Evolutionary conservation across 164 flowering plant species (phyloP).

Genomic region (Chimonanthus praecox): DNA sequence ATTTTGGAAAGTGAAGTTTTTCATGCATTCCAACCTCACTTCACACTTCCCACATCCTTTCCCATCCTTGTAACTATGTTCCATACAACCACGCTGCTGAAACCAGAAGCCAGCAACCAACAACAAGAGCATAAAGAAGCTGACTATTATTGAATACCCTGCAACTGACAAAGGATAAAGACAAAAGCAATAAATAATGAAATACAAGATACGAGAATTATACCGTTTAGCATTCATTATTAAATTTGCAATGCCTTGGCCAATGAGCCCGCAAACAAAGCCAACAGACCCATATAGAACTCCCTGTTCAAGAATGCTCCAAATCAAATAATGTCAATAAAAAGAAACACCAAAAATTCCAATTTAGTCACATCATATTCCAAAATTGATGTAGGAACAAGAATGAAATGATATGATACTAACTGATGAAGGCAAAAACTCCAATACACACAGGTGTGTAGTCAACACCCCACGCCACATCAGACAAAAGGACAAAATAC

Average conservation of each 20-base stretch:
- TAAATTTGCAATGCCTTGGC: conserved; percentile 94
- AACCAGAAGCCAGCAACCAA: not conserved
- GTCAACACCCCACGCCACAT: not conserved
- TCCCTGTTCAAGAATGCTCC: conserved; percentile 44
- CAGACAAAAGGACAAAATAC: no score
- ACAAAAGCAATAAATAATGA: not conserved
- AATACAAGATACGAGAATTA: not conserved
- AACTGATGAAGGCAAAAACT: not conserved
- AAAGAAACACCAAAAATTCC: not conserved
- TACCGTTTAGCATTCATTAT: conserved; percentile 96
- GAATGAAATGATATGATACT: not conserved
- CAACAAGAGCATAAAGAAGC: not conserved
- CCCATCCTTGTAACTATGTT: no score
- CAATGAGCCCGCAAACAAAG: conserved; percentile 83
- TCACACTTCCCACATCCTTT: no score
- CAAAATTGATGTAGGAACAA: not conserved
- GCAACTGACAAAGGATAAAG: not conserved
- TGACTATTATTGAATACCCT: not conserved
- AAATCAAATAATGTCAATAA: not conserved
- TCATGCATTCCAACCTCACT: no score
- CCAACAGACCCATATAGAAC: conserved; percentile 84
- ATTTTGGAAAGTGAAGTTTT: no score
- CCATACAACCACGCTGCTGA: not conserved
- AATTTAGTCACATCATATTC: not conserved
- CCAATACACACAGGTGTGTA: not conserved